Evolutionary conservation across 2,329 filamentous ascomycete genomes (phyloP), one percentile per base, ranked within the genome.

Genomic region (Malbranchea zuffiana): DNA sequence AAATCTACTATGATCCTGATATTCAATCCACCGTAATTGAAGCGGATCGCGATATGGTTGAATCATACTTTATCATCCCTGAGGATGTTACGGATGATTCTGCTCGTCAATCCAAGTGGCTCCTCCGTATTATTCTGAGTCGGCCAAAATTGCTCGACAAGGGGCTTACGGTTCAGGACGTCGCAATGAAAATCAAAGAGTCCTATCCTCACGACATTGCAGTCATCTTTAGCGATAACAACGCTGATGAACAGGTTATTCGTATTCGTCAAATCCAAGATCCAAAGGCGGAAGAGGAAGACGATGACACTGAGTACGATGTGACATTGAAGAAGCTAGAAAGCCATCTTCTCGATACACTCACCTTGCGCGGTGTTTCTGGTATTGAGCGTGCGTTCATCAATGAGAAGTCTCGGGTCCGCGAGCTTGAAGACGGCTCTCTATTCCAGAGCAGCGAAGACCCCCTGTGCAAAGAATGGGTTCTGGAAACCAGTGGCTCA

Each of bases 211-310:
- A 72, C 44, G 86, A 94, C 59, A 67, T 96, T 50, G 85, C 85
- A 10, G 79, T 98, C 47, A 87, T 98, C 43, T 94, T 93, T 69
- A 94, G 86, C 62, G 90, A 98, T 61, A 90, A 95, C 68, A 98
- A 98, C 59, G 87, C 88, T 6, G 87, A 95, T 47, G 79, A 92
- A 56, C 86, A 92, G 58, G 81, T 96, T 30, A 85, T 98, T 50
- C 90, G 90, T 57, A 81, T 95, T 47, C 82, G 90, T 46, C 81
- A 87, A 51, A 76, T 92, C 44, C 68, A 72, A 50, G 69, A 75
- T 44, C 72, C 75, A 32, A 79, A 81, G 32, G 75, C 79, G 30
- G 80, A 84, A 54, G 81, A 82, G 8, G 82, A 88, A 6, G 78
- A 80, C 24, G 71, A 75, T 12, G 73, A 72, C 37, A 75, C 82